Evolutionary conservation across 495 filamentous ascomycete species (phyloP).

Genomic region (Gamarada debralockiae): DNA sequence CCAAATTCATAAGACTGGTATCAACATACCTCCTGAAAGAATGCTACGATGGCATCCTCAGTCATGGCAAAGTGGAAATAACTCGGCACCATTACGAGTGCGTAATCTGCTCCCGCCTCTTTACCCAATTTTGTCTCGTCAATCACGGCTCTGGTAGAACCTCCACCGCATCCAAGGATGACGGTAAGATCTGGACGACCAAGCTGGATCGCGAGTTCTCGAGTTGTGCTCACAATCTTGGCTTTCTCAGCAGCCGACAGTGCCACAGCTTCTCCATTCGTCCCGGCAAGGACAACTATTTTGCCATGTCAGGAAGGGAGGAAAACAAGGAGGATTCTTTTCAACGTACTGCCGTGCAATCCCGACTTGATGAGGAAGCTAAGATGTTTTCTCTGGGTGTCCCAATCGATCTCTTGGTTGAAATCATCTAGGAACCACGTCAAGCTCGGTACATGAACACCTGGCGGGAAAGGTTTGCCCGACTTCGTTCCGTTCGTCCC

Average conservation of each 20-base stretch:
- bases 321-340: too few species aligned
- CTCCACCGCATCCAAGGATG: slow-evolving; percentile 26
- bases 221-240: slow-evolving; percentile 21
- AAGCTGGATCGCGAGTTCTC: slow-evolving; percentile 20
- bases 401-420: slow-evolving; percentile 38
- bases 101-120: slow-evolving; percentile 30
- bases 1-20: too few species aligned
- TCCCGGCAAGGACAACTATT: too few species aligned
- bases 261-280: slow-evolving; percentile 33
- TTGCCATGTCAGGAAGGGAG: too few species aligned
- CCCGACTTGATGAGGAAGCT: slow-evolving; percentile 31
- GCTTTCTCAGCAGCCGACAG: slow-evolving; percentile 27
- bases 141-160: slow-evolving; percentile 26
- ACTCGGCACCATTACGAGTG: slow-evolving; percentile 31
- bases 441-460: slow-evolving; percentile 38
- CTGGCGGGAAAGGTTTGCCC: slow-evolving; percentile 35
- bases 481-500: too few species aligned
- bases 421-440: slow-evolving; percentile 33
- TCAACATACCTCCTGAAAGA: slow-evolving; percentile 25
- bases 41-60: slow-evolving; percentile 19
- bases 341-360: slow-evolving; percentile 30
- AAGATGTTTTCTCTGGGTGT: slow-evolving; percentile 35
- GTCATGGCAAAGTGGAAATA: slow-evolving; percentile 25
- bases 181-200: slow-evolving; percentile 26
- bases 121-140: slow-evolving; percentile 24